These are phyloP conservation scores for Pleurotus citrinopileatus DNA, from an alignment of 768 basidiomycete species.

Conservation along the genomic window DNA sequence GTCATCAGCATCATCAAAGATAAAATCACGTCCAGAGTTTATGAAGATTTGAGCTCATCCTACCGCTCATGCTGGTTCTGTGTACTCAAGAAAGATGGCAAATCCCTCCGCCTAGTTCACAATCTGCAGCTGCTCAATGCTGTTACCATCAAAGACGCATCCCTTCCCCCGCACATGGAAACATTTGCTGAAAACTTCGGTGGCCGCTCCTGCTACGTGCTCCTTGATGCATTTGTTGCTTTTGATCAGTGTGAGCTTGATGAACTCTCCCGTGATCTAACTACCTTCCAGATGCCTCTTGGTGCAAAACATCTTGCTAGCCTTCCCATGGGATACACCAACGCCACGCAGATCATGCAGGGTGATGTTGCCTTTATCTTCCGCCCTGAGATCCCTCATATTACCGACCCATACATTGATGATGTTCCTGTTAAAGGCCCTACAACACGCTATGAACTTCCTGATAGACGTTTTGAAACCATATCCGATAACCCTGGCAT, in stretches of 20 bases:
- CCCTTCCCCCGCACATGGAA: constrained; percentile 29
- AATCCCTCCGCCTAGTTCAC: constrained; percentile 31
- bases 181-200: constrained; percentile 30
- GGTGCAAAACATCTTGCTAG: constrained; percentile 23
- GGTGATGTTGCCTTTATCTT: constrained; percentile 35
- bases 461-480: constrained; percentile 28
- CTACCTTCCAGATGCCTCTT: constrained; percentile 37
- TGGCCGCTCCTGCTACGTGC: constrained; percentile 26
- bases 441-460: constrained; percentile 21
- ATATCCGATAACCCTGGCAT: constrained; percentile 35
- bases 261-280: constrained; percentile 31
- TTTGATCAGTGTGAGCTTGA: constrained; percentile 26
- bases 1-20: constrained; percentile 28
- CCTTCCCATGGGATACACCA: constrained; percentile 39
- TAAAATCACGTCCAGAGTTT: constrained; percentile 36
- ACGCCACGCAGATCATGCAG: constrained; percentile 36
- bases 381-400: constrained; percentile 34
- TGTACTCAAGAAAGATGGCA: constrained; percentile 35
- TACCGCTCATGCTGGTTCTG: constrained; percentile 40
- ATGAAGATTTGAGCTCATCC: constrained; percentile 34
- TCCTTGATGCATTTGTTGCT: constrained; percentile 32
- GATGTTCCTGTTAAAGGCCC: constrained; percentile 34
- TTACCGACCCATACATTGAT: constrained; percentile 35
- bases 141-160: constrained; percentile 33
- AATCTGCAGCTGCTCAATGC: constrained; percentile 35